Percentiles rank a stretch among this genome's conserved stretches.
Evolutionary conservation across 23 red algal species (phyloP).

Genomic region (Cyanidioschyzon merolae): DNA sequence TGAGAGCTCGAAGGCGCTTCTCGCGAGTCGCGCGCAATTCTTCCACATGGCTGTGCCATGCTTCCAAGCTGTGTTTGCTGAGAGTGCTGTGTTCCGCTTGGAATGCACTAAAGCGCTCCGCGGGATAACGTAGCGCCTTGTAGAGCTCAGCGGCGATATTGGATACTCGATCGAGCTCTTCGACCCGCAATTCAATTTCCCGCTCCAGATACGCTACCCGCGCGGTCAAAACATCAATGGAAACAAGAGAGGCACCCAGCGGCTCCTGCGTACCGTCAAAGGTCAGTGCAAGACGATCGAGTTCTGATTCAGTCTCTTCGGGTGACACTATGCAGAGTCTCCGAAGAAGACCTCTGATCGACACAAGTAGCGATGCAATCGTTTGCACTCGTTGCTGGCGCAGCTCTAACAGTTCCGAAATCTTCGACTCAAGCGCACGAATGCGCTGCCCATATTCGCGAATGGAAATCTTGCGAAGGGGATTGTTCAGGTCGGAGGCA

Average conservation of each 20-base stretch:
- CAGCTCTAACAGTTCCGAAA: constrained; percentile 7
- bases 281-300: background rate
- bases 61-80: background rate
- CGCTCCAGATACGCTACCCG: constrained; percentile 8
- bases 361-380: constrained; percentile 11
- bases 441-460: background rate
- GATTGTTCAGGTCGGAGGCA: background rate
- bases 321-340: background rate
- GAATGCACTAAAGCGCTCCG: constrained; percentile 14
- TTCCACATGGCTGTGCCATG: constrained; percentile 4
- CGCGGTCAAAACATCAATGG: constrained; percentile 15
- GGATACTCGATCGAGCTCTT: constrained; percentile 14
- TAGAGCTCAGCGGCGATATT: background rate
- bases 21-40: constrained; percentile 1
- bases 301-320: background rate
- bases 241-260: constrained; percentile 8
- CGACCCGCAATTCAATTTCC: constrained; percentile 7
- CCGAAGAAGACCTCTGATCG: background rate
- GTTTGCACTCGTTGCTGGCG: background rate
- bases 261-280: background rate
- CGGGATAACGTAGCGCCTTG: background rate
- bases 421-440: background rate
- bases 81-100: constrained; percentile 10
- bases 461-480: background rate
- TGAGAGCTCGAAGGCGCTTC: constrained; percentile 6